phyloP scores from a whole-genome alignment of 2,329 filamentous ascomycete species.

The Venturia oleaginea region DNA sequence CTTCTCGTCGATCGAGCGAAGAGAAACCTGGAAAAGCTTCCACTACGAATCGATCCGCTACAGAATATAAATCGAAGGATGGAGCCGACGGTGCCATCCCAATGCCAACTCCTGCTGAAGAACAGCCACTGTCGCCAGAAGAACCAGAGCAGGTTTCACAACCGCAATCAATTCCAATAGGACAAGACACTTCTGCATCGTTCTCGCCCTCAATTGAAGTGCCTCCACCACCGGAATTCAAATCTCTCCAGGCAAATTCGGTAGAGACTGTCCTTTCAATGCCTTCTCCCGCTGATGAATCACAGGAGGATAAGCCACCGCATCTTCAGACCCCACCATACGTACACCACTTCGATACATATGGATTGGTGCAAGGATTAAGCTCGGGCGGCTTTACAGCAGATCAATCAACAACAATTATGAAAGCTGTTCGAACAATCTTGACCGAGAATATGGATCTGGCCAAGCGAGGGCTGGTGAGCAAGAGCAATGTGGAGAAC shows the following conservation, averaged over 20 bases:
- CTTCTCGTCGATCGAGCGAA: conserved; percentile 25
- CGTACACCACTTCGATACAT: conserved; percentile 95
- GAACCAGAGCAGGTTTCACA: not conserved
- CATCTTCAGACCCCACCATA: conserved; percentile 69
- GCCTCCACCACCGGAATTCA: conserved; percentile 12
- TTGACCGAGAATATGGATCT: conserved; percentile 71
- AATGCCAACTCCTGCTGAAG: not conserved
- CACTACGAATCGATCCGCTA: not conserved
- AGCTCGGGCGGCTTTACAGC: conserved; percentile 60
- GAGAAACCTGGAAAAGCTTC: conserved; percentile 8
- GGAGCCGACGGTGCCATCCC: not conserved
- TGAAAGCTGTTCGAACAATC: conserved; percentile 81
- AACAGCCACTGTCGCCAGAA: not conserved
- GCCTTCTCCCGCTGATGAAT: conserved; percentile 27
- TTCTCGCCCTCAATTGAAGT: conserved; percentile 5
- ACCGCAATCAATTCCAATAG: not conserved
- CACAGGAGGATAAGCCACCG: conserved; percentile 44
- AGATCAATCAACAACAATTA: conserved; percentile 70
- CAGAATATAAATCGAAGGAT: not conserved
- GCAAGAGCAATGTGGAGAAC: conserved; percentile 90
- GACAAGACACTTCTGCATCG: not conserved
- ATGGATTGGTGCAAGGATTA: conserved; percentile 75
- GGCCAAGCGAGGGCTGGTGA: conserved; percentile 71
- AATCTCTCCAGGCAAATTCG: conserved; percentile 23
- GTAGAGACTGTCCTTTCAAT: conserved; percentile 34